phyloP scores from a whole-genome alignment of 2,329 filamentous ascomycete species.

The Fusarium napiforme region DNA sequence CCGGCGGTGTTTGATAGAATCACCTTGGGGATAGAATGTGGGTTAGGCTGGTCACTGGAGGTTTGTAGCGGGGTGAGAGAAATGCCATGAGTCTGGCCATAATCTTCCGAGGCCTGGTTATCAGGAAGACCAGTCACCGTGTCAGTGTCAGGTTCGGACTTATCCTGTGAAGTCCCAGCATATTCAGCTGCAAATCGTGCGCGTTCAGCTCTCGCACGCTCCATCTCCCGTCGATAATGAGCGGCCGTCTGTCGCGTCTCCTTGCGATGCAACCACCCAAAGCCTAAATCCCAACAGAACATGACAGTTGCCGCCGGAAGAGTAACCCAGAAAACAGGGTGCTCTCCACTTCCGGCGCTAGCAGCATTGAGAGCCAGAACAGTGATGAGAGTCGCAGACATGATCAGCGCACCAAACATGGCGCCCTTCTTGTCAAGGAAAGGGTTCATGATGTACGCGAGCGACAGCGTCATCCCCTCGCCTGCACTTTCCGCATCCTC shows the following conservation, averaged over 20 bases:
- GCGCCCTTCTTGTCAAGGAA: constrained; percentile 76
- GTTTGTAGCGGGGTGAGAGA: neutral
- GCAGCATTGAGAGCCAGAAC: constrained; percentile 74
- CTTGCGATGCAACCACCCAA: constrained; percentile 71
- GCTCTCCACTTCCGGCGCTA: constrained; percentile 58
- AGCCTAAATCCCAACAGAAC: constrained; percentile 73
- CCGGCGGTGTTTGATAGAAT: neutral
- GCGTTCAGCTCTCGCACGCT: constrained; percentile 30
- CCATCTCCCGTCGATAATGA: constrained; percentile 57
- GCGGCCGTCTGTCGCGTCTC: constrained; percentile 72
- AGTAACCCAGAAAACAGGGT: constrained; percentile 75
- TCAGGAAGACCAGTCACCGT: neutral
- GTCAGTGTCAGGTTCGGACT: neutral
- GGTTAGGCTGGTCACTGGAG: accelerated
- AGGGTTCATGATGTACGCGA: constrained; percentile 81
- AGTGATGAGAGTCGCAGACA: constrained; percentile 74
- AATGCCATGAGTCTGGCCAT: neutral
- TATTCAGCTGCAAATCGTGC: constrained; percentile 1
- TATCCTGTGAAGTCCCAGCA: neutral
- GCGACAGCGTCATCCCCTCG: constrained; percentile 64
- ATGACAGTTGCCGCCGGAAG: constrained; percentile 75
- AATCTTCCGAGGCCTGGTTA: neutral
- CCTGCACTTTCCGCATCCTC: constrained; percentile 62
- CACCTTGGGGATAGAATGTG: neutral
- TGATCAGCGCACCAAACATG: constrained; percentile 70